Base-by-base conservation (phyloP, 768 basidiomycete species). In the Rhodotorula graminis region DNA sequence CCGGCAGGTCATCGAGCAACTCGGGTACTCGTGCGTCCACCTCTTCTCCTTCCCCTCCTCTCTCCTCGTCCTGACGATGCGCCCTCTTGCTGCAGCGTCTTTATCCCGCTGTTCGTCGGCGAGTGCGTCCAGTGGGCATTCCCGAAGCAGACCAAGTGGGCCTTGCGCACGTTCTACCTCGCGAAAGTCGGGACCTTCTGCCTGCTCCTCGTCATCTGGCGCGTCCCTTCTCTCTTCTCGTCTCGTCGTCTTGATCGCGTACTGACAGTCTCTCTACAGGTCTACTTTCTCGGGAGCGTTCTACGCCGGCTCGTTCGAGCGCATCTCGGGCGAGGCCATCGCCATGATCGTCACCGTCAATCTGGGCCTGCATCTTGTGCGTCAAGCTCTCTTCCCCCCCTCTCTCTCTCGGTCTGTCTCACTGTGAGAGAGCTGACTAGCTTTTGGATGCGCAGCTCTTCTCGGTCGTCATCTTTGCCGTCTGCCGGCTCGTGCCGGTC, bases 91-190 rank as follows among this genome's bases (percentile, higher is more conserved):
- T 23, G 23, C 50, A 52, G 50, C 50, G 80, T 81, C 21, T 80
- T 79, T 57, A 69, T 80, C 40, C 80, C 80, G 0, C 74, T 81
- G 0, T 72, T 78, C 53, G 78, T 79, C 12, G 80, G 80, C n/a
- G 79, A 80, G 69, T 65, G 78, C 53, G 64, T 80, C 31, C 75
- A 80, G 70, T 76, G 59, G 19, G 40, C 77, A n/a, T 76, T 66
- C 61, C 78, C 80, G 2, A 69, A 67, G 16, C 66, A 76, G n/a
- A 69, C 76, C 40, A 77, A 78, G 65, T 75, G 72, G 64, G 59
- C 68, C 18, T 49, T 75, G 14, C 44, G 55, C 6, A 77, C 71
- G 31, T 67, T 78, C 66, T 65, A 71, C 18, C 64, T 80, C 29
- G 75, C 68, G 21, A 80, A 80, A 61, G 68, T 80, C 8, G 78